These are phyloP conservation scores for Curvularia lunata DNA, from an alignment of 2,329 filamentous ascomycete species.

Conservation along the genomic window DNA sequence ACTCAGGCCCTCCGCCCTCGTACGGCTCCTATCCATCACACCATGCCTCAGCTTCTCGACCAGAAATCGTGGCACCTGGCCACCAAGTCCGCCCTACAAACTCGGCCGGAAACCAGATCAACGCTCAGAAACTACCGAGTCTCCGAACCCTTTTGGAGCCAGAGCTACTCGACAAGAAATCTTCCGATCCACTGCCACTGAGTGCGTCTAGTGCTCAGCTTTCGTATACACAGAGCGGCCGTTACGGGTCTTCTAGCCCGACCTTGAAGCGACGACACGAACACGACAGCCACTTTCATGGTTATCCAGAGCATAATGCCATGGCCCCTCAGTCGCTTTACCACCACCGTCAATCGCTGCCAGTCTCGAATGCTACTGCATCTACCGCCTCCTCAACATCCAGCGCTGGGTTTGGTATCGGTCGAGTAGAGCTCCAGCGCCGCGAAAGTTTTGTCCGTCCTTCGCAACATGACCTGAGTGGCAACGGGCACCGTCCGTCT, in stretches of 20 bases:
- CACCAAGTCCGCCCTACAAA: conserved; percentile 39
- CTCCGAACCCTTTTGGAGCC: conserved; percentile 48
- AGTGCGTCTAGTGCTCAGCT: conserved; percentile 29
- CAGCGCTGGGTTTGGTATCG: conserved; percentile 29
- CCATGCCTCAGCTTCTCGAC: conserved; percentile 35
- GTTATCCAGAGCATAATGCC: conserved; percentile 36
- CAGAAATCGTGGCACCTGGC: conserved; percentile 31
- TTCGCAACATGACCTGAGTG: conserved; percentile 29
- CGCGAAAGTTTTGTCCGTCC: conserved; percentile 32
- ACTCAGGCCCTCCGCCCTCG: conserved; percentile 55
- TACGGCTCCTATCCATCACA: conserved; percentile 39
- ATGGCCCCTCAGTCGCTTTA: conserved; percentile 38
- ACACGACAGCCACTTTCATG: conserved; percentile 39
- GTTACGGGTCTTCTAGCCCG: conserved; percentile 43
- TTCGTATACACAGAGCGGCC: conserved; percentile 27
- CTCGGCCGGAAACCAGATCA: conserved; percentile 33
- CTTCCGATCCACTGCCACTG: conserved; percentile 31
- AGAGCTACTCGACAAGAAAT: conserved; percentile 44
- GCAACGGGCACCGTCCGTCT: conserved; percentile 30
- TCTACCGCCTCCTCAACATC: conserved; percentile 34
- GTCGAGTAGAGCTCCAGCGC: conserved; percentile 32
- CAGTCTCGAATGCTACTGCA: conserved; percentile 28
- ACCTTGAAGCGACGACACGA: conserved; percentile 47
- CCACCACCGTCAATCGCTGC: conserved; percentile 34
- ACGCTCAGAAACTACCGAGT: conserved; percentile 46